Evolutionary conservation across 768 basidiomycete genomes (phyloP).

Genomic region (Lactarius quietus): DNA sequence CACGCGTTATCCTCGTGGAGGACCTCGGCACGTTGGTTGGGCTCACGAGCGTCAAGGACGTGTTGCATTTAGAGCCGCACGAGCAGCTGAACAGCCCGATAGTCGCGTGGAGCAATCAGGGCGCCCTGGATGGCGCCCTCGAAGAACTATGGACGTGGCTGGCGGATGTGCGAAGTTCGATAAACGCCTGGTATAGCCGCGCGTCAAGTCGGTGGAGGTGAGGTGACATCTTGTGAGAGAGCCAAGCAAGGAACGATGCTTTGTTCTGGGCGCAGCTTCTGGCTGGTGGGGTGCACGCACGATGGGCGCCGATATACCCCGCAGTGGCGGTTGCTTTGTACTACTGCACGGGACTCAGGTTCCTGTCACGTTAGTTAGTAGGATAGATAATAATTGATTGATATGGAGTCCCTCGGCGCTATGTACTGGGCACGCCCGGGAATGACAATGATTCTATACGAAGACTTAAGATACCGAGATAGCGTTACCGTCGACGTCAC

Average conservation of each 20-base stretch:
- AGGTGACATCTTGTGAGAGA: background rate
- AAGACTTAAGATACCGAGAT: background rate
- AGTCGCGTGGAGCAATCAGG: conserved; percentile 22
- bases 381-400: background rate
- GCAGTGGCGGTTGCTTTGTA: background rate
- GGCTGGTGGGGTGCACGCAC: background rate
- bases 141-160: conserved; percentile 27
- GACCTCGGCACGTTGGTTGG: conserved; percentile 79
- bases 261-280: background rate
- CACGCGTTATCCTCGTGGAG: conserved; percentile 94
- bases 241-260: background rate
- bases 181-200: conserved; percentile 20
- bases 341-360: background rate
- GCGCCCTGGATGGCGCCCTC: conserved; percentile 21
- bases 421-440: too few relatives aligned
- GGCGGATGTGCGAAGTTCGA: conserved; percentile 19
- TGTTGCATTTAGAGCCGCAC: conserved; percentile 65
- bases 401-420: background rate
- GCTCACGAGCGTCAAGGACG: conserved; percentile 94
- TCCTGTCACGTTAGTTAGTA: background rate
- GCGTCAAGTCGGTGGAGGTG: conserved; percentile 17
- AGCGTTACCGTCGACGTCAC: background rate
- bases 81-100: conserved; percentile 22
- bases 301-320: background rate
- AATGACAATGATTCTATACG: background rate